A percentile compares a stretch with the other conserved stretches of the same genome.
phyloP scores from a whole-genome alignment of 306 rosid genomes.

The Mucuna pruriens region DNA sequence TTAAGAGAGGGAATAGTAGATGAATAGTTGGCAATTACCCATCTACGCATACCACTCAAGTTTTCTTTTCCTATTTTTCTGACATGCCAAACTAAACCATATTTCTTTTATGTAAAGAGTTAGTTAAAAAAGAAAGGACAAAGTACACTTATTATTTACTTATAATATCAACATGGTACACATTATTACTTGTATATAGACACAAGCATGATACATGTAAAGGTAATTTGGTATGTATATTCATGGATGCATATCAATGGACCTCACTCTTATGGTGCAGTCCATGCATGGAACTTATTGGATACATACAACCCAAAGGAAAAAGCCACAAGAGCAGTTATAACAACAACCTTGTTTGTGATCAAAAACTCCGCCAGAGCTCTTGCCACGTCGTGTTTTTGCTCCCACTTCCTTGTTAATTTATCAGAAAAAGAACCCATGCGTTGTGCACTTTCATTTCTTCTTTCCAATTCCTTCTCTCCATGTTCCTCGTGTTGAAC shows the following conservation, averaged over 20 bases:
- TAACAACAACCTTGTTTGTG: conserved; percentile 47
- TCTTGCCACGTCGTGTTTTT: conserved; percentile 19
- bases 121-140: background rate
- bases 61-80: background rate
- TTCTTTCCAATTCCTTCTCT: background rate
- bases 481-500: background rate
- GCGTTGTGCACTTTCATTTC: background rate
- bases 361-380: conserved; percentile 34
- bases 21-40: too few species aligned
- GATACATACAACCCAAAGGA: conserved; percentile 52
- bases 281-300: conserved; percentile 32
- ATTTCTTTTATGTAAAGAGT: too few species aligned
- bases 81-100: background rate
- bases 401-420: conserved; percentile 35
- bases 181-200: background rate
- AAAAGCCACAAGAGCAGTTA: conserved; percentile 56
- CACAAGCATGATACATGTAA: background rate
- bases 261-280: background rate
- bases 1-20: too few species aligned
- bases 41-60: too few species aligned
- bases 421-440: conserved; percentile 26
- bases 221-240: background rate
- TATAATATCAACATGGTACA: background rate
- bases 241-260: background rate
- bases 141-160: background rate